Conservation (phyloP, 768 basidiomycete species). For the Rubroboletus satanas region DNA sequence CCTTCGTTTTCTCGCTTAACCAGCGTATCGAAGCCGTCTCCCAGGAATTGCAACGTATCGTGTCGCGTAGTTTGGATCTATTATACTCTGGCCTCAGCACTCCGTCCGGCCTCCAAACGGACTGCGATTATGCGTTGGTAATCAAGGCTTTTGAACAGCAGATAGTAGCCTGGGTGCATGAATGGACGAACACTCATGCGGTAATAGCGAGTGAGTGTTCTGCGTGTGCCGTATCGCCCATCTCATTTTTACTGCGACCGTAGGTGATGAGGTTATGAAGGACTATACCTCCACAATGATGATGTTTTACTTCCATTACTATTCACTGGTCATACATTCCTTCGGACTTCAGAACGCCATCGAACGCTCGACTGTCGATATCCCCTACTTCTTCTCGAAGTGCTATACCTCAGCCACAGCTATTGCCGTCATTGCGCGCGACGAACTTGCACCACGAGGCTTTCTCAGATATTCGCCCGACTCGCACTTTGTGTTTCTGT, state of each 20-base stretch:
- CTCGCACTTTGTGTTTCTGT: slow-evolving; percentile 84
- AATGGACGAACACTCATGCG: slow-evolving; percentile 37
- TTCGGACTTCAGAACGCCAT: slow-evolving; percentile 97
- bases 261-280: slow-evolving; percentile 27
- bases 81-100: slow-evolving; percentile 80
- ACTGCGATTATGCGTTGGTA: slow-evolving; percentile 81
- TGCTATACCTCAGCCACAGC: slow-evolving; percentile 69
- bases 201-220: slow-evolving; percentile 16
- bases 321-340: slow-evolving; percentile 85
- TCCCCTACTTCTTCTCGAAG: slow-evolving; percentile 80
- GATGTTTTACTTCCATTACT: slow-evolving; percentile 81
- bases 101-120: slow-evolving; percentile 75
- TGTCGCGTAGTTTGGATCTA: slow-evolving; percentile 85
- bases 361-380: slow-evolving; percentile 67
- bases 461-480: slow-evolving; percentile 84
- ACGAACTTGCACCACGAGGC: slow-evolving; percentile 73
- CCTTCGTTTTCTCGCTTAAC: neutral
- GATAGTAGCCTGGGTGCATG: slow-evolving; percentile 56
- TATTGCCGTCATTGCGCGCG: slow-evolving; percentile 69
- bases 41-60: slow-evolving; percentile 83
- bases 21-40: neutral
- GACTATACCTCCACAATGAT: slow-evolving; percentile 33
- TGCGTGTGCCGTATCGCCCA: neutral
- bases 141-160: slow-evolving; percentile 85
- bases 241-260: slow-evolving; percentile 2